phyloP scores from a whole-genome alignment of 345 rosid species.

The Bruguiera parviflora region DNA sequence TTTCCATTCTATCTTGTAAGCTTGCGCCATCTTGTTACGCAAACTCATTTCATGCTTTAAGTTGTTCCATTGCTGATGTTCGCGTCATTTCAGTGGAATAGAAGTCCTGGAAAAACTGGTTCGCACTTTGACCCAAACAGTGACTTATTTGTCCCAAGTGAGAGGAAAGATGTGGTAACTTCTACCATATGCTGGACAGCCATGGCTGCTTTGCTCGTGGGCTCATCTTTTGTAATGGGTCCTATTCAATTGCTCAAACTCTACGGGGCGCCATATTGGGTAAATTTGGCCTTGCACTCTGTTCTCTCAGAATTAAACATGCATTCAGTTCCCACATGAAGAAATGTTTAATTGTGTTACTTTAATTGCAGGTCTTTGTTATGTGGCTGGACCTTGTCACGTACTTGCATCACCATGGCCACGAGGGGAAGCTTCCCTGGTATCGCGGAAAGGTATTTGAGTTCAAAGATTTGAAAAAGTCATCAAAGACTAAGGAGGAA shows the following conservation, averaged over 20 bases:
- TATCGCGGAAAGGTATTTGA: conserved; percentile 77
- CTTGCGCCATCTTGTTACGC: neutral
- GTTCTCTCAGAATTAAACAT: too few relatives aligned
- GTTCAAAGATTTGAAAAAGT: neutral
- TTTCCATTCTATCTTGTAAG: conserved; percentile 86
- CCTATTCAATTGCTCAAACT: conserved; percentile 22
- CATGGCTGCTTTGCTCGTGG: conserved; percentile 31
- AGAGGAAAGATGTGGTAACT: conserved; percentile 35
- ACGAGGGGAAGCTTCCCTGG: conserved; percentile 83
- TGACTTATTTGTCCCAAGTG: conserved; percentile 34
- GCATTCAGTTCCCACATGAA: neutral
- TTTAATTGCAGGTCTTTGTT: conserved; percentile 48
- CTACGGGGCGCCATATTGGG: conserved; percentile 25
- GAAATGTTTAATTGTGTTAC: neutral
- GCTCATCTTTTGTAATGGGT: conserved; percentile 26
- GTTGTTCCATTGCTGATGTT: conserved; percentile 2
- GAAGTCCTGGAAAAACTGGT: conserved; percentile 48
- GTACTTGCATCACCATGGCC: conserved; percentile 86
- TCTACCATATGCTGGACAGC: conserved; percentile 36
- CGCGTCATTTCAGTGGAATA: conserved; percentile 28
- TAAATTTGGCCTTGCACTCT: neutral
- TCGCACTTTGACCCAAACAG: conserved; percentile 43
- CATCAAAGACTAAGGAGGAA: neutral
- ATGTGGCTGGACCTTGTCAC: conserved; percentile 84
- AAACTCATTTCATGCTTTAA: neutral